Conservation (phyloP, 371 early-diverging fungal genomes). For the Encephalitozoon intestinalis region DNA sequence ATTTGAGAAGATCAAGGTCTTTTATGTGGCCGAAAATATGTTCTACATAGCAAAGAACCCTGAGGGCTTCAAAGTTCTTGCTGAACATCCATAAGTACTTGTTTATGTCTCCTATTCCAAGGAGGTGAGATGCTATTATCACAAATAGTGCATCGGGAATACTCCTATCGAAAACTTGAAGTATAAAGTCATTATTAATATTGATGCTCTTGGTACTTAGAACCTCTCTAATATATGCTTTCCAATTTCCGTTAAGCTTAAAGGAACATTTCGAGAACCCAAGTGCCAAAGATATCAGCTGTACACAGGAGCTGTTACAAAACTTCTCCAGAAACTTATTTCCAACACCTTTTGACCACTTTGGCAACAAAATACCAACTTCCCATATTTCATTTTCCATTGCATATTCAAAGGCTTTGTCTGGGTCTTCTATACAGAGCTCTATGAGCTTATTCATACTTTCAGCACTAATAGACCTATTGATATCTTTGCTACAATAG, state of each 20-base stretch:
- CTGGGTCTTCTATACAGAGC: neutral
- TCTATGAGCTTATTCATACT: neutral
- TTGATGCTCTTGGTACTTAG: neutral
- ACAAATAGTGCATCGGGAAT: conserved; percentile 11
- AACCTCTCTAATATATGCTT: conserved; percentile 8
- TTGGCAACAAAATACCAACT: neutral
- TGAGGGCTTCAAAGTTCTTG: neutral
- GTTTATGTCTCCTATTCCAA: neutral
- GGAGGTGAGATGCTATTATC: neutral
- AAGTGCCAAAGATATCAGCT: neutral
- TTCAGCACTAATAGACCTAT: neutral
- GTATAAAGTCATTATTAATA: neutral
- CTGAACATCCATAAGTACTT: conserved; percentile 11
- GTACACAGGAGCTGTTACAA: neutral
- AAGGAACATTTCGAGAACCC: neutral
- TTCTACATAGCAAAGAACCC: neutral
- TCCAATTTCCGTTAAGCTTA: neutral
- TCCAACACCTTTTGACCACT: neutral
- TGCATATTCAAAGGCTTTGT: conserved; percentile 5
- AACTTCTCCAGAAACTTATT: neutral
- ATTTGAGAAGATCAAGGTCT: neutral
- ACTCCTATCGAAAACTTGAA: neutral
- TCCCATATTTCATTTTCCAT: conserved; percentile 10
- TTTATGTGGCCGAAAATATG: neutral
- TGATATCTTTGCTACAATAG: neutral